Base-by-base conservation (phyloP, 2,329 filamentous ascomycete genomes). In the Apiospora malaysiana region DNA sequence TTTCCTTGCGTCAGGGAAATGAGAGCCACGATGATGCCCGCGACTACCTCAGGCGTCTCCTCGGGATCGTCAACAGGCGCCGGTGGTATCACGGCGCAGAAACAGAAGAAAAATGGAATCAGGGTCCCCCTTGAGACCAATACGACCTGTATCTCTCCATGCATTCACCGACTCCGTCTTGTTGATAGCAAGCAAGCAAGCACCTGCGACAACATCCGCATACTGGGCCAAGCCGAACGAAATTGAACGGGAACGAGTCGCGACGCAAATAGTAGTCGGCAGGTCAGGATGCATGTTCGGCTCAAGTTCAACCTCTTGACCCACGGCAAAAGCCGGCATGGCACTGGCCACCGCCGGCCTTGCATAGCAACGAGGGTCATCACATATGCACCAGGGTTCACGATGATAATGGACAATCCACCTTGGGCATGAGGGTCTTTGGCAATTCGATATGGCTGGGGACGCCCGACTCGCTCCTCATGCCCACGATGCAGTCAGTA, bases 71-170 rank as follows among this genome's bases (percentile, higher is more conserved):
- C 56, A 63, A 40, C 32, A 9, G 32, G 27, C 56, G 32, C 56
- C 56, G 56, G 56, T 63, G 56, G 56, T 63, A 63, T 63, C 56
- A 63, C 56, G 56, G 56, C 56, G 42, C 27, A 40, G 56, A 63
- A 47, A 8, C 18, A 47, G 14, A 47, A 47, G 42, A 47, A 47
- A 63, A 63, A 63, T 63, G 56, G 56, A 63, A 63, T 63, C 32
- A 63, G 56, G 56, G 56, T 40, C 56, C 56, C 40, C 56, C 56
- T 12, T 40, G 56, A 63, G 32, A 63, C 56, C 32, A 63, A 40
- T 37, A 40, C 32, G 12, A 63, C 56, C 27, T 10, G 40, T 18
- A 9, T 45, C 4, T 2, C 42, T 14, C 42, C 18, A 14, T 63
- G 32, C 4, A 40, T 63, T 63, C 32, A 40, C 56, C 32, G 56